Conservation (phyloP, 495 filamentous ascomycete genomes). For the Penicillium arizonense region DNA sequence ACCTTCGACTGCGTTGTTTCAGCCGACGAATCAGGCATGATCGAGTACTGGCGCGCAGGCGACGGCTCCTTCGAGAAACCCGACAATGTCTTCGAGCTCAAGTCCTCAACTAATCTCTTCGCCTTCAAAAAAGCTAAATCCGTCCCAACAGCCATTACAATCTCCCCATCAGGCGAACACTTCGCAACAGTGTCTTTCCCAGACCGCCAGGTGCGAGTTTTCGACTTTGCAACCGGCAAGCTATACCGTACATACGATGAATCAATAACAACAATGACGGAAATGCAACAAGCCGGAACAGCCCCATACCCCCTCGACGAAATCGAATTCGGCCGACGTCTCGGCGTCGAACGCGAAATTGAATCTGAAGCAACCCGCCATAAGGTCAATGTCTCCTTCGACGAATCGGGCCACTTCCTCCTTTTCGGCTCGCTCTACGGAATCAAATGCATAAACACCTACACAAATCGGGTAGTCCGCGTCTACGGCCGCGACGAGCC, state of each 20-base stretch:
- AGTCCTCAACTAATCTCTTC: constrained; percentile 90
- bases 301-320: constrained; percentile 75
- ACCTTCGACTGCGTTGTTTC: constrained; percentile 87
- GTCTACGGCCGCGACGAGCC: constrained; percentile 86
- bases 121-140: constrained; percentile 97
- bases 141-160: constrained; percentile 74
- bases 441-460: constrained; percentile 90
- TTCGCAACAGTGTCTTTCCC: constrained; percentile 93
- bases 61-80: constrained; percentile 83
- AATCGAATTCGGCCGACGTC: constrained; percentile 85
- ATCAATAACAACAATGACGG: constrained; percentile 76
- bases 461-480: constrained; percentile 86
- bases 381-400: constrained; percentile 84
- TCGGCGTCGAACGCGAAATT: constrained; percentile 85
- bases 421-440: constrained; percentile 91
- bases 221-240: constrained; percentile 87
- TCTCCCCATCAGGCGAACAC: constrained; percentile 79
- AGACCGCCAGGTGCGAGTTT: constrained; percentile 87
- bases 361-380: constrained; percentile 65
- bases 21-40: constrained; percentile 85
- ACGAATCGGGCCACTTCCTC: constrained; percentile 94
- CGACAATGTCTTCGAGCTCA: constrained; percentile 84
- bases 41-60: constrained; percentile 89
- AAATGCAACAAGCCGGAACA: constrained; percentile 93
- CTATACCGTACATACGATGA: constrained; percentile 93